phyloP scores from a whole-genome alignment of 2,329 filamentous ascomycete genomes.

The Alternaria gaisen region DNA sequence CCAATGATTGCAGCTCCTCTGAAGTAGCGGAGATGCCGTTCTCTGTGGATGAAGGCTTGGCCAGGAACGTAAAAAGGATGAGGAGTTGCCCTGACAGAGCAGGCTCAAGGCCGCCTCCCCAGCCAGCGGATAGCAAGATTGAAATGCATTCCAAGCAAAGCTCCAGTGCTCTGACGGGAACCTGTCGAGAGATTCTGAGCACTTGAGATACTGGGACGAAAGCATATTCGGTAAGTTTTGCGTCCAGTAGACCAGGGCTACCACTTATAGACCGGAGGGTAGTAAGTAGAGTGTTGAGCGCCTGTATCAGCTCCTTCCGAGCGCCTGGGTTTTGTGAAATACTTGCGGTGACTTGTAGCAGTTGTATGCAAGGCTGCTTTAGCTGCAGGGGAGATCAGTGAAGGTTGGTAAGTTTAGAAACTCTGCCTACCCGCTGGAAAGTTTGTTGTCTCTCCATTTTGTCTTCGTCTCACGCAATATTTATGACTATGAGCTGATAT shows the following conservation, averaged over 20 bases:
- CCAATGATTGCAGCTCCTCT: slow-evolving; percentile 78
- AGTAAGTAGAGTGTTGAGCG: slow-evolving; percentile 58
- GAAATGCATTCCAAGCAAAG: slow-evolving; percentile 77
- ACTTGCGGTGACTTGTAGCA: slow-evolving; percentile 63
- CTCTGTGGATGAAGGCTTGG: slow-evolving; percentile 71
- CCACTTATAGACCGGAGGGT: slow-evolving; percentile 48
- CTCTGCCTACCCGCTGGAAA: slow-evolving; percentile 49
- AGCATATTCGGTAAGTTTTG: slow-evolving; percentile 88
- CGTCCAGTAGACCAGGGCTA: slow-evolving; percentile 66
- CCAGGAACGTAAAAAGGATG: slow-evolving; percentile 82
- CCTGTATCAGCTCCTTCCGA: slow-evolving; percentile 57
- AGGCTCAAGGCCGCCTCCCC: slow-evolving; percentile 75
- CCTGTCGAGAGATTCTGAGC: slow-evolving; percentile 76
- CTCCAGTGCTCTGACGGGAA: slow-evolving; percentile 78
- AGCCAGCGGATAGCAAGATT: slow-evolving; percentile 78
- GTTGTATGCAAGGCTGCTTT: slow-evolving; percentile 66
- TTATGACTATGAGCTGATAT: not conserved
- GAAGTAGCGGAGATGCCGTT: slow-evolving; percentile 59
- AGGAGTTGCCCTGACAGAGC: slow-evolving; percentile 84
- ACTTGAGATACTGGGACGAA: slow-evolving; percentile 94
- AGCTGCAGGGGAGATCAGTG: slow-evolving; percentile 53
- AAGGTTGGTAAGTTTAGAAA: not conserved
- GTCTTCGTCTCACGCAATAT: not conserved
- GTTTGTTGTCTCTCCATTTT: slow-evolving; percentile 50
- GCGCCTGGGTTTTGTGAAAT: slow-evolving; percentile 58